Base-by-base conservation (phyloP, 2,329 filamentous ascomycete species). In the Penicillium sp. region DNA sequence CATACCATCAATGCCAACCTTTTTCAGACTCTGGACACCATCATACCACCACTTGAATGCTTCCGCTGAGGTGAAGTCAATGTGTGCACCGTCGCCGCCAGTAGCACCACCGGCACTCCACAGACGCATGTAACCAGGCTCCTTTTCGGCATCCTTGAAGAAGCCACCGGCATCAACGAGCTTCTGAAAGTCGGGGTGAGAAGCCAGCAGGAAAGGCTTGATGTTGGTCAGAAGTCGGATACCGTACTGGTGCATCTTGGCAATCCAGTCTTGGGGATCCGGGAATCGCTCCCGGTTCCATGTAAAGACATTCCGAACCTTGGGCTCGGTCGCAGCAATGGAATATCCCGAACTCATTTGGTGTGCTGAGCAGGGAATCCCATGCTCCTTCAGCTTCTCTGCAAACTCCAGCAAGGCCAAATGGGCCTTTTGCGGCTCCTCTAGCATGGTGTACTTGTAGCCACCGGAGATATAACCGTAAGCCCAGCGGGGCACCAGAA, bases 331-430 rank as follows among this genome's bases (percentile, higher is more conserved):
- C 64, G 88, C 85, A 0, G 87, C 82, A 3, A 91, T 83, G 0
- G 87, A 89, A 68, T 90, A 90, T 0, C 88, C 88, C 0, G 85
- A 88, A 25, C 83, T 87, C 86, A 90, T 87, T 67, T 90, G 87
- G 68, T 88, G 87, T 0, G 84, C 87, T 0, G 86, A 89, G 65
- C 86, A 88, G 2, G 87, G 87, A 49, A 90, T 89, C 29, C 84
- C 86, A 60, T 89, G 77, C 63, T 84, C 75, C 68, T 84, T 82
- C 62, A 87, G 77, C 68, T 86, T 86, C 15, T 76, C 75, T 0
- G 85, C 82, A 67, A 89, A 86, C 4, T 83, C 80, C 45, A 88
- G 75, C 3, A 89, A 75, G 0, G 81, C 82, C 48, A 88, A 80
- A 29, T 73, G 71, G 0, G 82, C 83, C 19, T 43, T 51, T 29